Evolutionary conservation across 2,329 filamentous ascomycete genomes (phyloP).

Genomic region (Xenoacremonium recifei): DNA sequence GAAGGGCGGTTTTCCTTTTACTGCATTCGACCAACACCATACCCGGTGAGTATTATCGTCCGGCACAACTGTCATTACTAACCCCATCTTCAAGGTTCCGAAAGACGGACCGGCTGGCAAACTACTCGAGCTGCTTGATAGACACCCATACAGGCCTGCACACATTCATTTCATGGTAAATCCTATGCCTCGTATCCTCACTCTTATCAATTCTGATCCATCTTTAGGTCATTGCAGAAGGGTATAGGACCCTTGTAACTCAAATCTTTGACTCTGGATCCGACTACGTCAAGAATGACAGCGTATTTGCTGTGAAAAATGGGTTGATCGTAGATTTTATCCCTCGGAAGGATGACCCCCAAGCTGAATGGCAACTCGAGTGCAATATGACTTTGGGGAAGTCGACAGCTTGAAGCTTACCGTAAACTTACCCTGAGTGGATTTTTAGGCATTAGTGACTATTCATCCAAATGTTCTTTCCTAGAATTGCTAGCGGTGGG

Average conservation of each 20-base stretch:
- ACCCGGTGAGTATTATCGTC: constrained; percentile 37
- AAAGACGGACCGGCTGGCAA: constrained; percentile 52
- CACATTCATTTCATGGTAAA: constrained; percentile 59
- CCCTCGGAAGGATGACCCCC: constrained; percentile 34
- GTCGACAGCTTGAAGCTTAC: no score
- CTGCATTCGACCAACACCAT: constrained; percentile 58
- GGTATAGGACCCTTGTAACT: constrained; percentile 65
- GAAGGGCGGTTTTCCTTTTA: constrained; percentile 64
- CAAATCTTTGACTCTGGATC: constrained; percentile 73
- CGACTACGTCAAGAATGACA: constrained; percentile 55
- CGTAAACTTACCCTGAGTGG: no score
- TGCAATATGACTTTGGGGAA: constrained; percentile 57
- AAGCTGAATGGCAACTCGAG: constrained; percentile 57
- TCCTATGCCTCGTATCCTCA: no score
- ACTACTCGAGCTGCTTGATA: constrained; percentile 52
- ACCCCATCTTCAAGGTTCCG: constrained; percentile 29
- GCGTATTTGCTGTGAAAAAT: constrained; percentile 55
- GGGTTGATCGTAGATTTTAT: constrained; percentile 45
- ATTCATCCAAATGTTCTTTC: no score
- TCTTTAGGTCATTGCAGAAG: constrained; percentile 44
- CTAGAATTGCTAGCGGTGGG: no score
- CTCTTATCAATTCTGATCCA: neutral
- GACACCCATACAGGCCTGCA: constrained; percentile 56
- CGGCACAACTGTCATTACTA: neutral
- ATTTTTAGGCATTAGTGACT: no score